Evolutionary conservation across 805 yeast species (phyloP).

Genomic region (Lachancea sp.): DNA sequence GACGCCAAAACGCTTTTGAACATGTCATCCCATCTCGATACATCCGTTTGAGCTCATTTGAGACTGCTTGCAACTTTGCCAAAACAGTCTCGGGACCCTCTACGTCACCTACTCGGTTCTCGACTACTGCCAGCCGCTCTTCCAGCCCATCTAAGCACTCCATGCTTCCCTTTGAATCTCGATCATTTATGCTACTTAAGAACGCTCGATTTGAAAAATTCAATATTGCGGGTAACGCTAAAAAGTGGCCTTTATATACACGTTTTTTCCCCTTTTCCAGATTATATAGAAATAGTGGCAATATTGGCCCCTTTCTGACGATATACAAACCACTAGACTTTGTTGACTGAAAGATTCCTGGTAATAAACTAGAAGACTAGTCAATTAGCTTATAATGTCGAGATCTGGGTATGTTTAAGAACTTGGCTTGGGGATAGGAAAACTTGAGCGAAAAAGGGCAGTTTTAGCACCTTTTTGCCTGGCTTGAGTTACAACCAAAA

Average conservation of each 20-base stretch:
- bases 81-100: not conserved
- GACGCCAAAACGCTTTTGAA: slow-evolving; percentile 3
- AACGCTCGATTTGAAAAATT: not conserved
- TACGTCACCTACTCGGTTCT: not conserved
- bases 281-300: not conserved
- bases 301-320: slow-evolving; percentile 1
- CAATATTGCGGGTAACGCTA: slow-evolving; percentile 2
- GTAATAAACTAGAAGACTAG: not conserved
- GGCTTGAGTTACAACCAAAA: no score
- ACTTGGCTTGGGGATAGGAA: not conserved
- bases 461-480: not conserved
- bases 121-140: not conserved
- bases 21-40: slow-evolving; percentile 1
- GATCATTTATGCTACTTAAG: not conserved
- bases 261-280: not conserved
- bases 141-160: slow-evolving; percentile 1
- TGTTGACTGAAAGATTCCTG: not conserved
- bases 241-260: not conserved
- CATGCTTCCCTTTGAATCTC: not conserved
- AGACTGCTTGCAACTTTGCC: not conserved
- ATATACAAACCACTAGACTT: not conserved
- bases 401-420: slow-evolving; percentile 33
- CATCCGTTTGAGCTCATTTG: slow-evolving; percentile 1
- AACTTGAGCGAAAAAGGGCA: not conserved
- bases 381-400: slow-evolving; percentile 20